Conservation (phyloP, 768 basidiomycete genomes). For the Mycena capillaripes region DNA sequence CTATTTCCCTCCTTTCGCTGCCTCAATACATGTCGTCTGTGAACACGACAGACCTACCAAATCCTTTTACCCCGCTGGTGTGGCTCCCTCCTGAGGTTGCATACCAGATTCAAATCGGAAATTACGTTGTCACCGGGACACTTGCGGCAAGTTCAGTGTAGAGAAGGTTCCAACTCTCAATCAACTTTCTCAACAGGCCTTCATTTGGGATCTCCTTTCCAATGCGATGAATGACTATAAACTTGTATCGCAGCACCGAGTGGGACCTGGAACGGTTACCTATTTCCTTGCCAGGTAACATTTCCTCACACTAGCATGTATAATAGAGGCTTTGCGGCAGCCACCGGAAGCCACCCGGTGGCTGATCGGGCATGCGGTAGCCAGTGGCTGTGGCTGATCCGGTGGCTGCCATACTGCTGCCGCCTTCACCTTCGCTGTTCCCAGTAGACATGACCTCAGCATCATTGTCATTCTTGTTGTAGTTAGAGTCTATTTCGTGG, state of each 20-base stretch:
- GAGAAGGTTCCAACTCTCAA: not conserved
- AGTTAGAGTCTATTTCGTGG: not conserved
- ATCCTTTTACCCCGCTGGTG: slow-evolving; percentile 49
- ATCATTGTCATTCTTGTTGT: not conserved
- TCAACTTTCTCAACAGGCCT: not conserved
- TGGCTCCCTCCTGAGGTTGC: slow-evolving; percentile 45
- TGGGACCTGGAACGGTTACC: slow-evolving; percentile 30
- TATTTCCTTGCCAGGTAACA: slow-evolving; percentile 40
- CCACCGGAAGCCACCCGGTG: too few species aligned
- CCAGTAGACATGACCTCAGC: not conserved
- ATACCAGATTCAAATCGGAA: slow-evolving; percentile 43
- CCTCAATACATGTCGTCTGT: not conserved
- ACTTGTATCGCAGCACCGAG: slow-evolving; percentile 28
- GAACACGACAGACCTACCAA: slow-evolving; percentile 30
- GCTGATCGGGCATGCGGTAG: too few species aligned
- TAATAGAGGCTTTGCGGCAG: too few species aligned
- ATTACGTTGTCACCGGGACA: slow-evolving; percentile 44
- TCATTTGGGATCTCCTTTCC: slow-evolving; percentile 37
- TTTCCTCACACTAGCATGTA: not conserved
- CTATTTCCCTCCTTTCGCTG: not conserved
- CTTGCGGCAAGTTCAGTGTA: not conserved
- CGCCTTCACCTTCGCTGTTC: not conserved
- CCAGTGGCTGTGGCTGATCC: too few species aligned
- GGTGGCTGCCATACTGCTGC: too few species aligned
- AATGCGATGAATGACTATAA: slow-evolving; percentile 38